phyloP scores from a whole-genome alignment of 768 basidiomycete species.

The Suillus variegatus region DNA sequence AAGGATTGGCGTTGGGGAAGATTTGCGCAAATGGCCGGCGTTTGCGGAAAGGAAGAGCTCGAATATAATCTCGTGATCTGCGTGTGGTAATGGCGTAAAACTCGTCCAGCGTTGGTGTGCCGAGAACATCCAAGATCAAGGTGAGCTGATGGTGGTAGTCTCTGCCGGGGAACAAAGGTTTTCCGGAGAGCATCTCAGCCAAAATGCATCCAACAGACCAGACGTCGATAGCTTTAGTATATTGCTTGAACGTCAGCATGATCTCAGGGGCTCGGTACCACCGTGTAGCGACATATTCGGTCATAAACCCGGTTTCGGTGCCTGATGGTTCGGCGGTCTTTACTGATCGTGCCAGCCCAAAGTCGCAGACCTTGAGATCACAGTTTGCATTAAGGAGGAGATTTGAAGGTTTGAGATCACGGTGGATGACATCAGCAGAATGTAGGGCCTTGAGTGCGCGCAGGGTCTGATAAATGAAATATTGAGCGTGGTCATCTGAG shows the following conservation, averaged over 20 bases:
- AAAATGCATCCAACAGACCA: conserved; percentile 90
- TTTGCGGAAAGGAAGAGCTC: conserved; percentile 92
- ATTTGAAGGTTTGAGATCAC: conserved; percentile 97
- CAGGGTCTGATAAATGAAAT: conserved; percentile 92
- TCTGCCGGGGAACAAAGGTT: conserved; percentile 94
- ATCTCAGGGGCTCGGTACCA: conserved; percentile 99
- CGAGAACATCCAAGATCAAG: conserved; percentile 94
- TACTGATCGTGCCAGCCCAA: conserved; percentile 90
- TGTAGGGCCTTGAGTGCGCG: conserved; percentile 96
- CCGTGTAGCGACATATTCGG: conserved; percentile 95
- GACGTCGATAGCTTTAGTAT: conserved; percentile 93
- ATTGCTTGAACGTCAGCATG: conserved; percentile 99
- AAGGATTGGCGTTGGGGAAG: conserved; percentile 88
- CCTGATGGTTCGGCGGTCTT: conserved; percentile 84
- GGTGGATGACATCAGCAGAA: conserved; percentile 94
- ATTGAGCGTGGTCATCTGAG: conserved; percentile 93
- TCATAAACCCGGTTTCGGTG: conserved; percentile 89
- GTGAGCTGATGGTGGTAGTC: conserved; percentile 97
- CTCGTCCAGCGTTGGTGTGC: conserved; percentile 95
- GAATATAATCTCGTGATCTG: conserved; percentile 92
- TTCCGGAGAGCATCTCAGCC: conserved; percentile 97
- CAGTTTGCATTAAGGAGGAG: conserved; percentile 97
- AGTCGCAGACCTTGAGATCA: conserved; percentile 94
- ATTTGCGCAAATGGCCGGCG: conserved; percentile 76
- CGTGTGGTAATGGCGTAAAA: conserved; percentile 96